Evolutionary conservation across 495 filamentous ascomycete species (phyloP).

Genomic region (Aspergillus bertholletiae): DNA sequence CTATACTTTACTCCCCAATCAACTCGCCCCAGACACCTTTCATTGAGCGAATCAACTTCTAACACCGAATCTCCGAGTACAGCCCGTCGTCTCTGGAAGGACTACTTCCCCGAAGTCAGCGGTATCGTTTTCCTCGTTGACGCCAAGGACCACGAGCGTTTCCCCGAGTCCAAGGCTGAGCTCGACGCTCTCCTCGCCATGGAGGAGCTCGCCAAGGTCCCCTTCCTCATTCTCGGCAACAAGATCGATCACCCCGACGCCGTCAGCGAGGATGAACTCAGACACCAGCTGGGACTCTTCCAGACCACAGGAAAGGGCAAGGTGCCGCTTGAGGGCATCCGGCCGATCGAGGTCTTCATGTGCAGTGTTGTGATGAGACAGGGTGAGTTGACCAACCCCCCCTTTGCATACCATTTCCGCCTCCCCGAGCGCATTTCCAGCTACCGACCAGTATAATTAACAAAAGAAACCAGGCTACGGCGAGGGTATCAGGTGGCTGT

Average conservation of each 20-base stretch:
- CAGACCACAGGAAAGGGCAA: constrained; percentile 98
- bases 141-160: constrained; percentile 91
- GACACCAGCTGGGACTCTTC: constrained; percentile 84
- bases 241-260: constrained; percentile 98
- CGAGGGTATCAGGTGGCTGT: constrained; percentile 53
- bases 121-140: constrained; percentile 98
- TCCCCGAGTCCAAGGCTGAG: constrained; percentile 91
- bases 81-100: constrained; percentile 97
- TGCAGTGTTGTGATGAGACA: constrained; percentile 98
- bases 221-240: constrained; percentile 93
- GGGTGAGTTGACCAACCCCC: no score
- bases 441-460: no score
- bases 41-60: no score
- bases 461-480: constrained; percentile 54
- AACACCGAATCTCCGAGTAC: not conserved
- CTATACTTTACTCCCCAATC: not conserved
- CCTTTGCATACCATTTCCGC: no score
- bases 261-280: constrained; percentile 89
- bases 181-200: constrained; percentile 90
- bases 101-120: constrained; percentile 97
- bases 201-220: constrained; percentile 90
- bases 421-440: no score
- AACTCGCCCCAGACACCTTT: not conserved
- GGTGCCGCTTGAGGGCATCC: constrained; percentile 88
- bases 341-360: constrained; percentile 98